Evolutionary conservation across 768 basidiomycete genomes (phyloP).

Genomic region (Tricholoma terreum): DNA sequence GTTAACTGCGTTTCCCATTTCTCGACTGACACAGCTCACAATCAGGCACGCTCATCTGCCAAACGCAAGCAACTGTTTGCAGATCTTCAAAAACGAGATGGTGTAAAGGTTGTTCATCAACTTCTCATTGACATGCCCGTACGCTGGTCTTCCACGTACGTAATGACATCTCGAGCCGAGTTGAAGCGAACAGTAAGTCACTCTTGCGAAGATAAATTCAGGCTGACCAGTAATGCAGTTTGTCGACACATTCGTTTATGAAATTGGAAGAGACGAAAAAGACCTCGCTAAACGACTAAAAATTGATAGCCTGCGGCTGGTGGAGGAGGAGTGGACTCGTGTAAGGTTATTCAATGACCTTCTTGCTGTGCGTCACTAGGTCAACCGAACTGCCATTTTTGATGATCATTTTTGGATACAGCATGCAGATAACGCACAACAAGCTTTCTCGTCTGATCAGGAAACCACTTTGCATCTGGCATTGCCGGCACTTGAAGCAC

Average conservation of each 20-base stretch:
- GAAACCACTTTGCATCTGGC: background rate
- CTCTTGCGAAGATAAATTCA: background rate
- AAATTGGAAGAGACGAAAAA: background rate
- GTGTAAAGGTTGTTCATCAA: background rate
- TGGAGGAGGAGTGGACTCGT: background rate
- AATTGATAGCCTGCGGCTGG: background rate
- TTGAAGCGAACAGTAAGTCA: background rate
- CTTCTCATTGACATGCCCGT: background rate
- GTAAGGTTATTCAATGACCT: background rate
- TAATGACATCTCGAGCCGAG: background rate
- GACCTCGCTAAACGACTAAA: background rate
- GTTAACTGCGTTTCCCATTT: background rate
- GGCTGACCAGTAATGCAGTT: background rate
- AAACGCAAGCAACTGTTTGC: background rate
- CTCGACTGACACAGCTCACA: background rate
- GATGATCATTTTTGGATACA: too few species aligned
- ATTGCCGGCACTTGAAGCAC: too few species aligned
- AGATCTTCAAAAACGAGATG: background rate
- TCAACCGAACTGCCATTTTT: too few species aligned
- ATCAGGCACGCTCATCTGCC: background rate
- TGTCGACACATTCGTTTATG: too few species aligned
- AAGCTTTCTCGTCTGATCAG: background rate
- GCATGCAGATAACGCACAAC: background rate
- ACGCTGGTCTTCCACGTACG: too few species aligned
- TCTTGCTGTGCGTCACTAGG: background rate